phyloP scores from a whole-genome alignment of 2,329 filamentous ascomycete genomes.

The Claviceps humidiphila region DNA sequence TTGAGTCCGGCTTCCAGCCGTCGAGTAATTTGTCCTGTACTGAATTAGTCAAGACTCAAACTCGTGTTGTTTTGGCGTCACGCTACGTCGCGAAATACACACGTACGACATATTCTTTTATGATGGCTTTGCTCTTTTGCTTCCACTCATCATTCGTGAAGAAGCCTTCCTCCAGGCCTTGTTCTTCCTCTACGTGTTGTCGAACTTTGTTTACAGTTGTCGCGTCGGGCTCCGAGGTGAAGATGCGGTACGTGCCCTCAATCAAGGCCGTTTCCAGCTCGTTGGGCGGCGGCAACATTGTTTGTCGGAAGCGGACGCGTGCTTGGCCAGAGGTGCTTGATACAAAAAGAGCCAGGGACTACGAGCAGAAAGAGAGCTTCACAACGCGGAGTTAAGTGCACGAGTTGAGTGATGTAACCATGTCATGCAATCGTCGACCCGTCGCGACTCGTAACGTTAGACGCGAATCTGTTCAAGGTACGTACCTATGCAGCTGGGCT shows the following conservation, averaged over 20 bases:
- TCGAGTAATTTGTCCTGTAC: constrained; percentile 23
- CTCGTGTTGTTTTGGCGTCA: background rate
- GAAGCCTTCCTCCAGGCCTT: constrained; percentile 37
- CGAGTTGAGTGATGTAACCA: background rate
- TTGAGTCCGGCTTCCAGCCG: constrained; percentile 21
- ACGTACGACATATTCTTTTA: constrained; percentile 41
- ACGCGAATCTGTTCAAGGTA: no score
- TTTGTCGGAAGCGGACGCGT: background rate
- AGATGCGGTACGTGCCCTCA: constrained; percentile 33
- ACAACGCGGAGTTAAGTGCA: background rate
- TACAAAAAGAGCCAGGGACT: background rate
- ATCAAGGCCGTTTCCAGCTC: constrained; percentile 33
- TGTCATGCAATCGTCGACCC: background rate
- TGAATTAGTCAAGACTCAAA: background rate
- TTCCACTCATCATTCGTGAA: constrained; percentile 41
- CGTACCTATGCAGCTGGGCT: no score
- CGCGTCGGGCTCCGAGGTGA: constrained; percentile 27
- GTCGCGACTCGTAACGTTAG: no score
- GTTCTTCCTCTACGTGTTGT: constrained; percentile 33
- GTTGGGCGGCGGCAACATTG: constrained; percentile 22
- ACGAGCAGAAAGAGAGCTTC: background rate
- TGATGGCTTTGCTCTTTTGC: constrained; percentile 42
- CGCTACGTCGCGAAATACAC: background rate
- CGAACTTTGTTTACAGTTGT: constrained; percentile 46
- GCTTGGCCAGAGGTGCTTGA: background rate